Percentiles rank a stretch among this genome's conserved stretches.
phyloP scores from a whole-genome alignment of 352 stramenopile genomes.

The Phytopythium sindhum region DNA sequence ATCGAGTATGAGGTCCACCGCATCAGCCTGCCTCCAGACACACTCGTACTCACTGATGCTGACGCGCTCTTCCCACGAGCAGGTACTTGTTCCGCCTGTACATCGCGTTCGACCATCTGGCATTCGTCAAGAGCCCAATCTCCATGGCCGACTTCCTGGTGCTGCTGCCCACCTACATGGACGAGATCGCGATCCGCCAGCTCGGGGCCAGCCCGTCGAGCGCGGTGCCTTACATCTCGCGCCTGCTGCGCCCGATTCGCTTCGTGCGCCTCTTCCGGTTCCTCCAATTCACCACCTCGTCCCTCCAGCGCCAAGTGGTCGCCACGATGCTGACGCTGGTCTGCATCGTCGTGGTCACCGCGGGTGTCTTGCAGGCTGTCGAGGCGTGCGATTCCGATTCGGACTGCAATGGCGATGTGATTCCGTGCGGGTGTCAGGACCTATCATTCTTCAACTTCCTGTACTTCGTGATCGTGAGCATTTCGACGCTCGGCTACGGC shows the following conservation, averaged over 20 bases:
- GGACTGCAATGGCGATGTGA: constrained; percentile 17
- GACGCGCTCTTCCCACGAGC: background rate
- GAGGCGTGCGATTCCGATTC: constrained; percentile 39
- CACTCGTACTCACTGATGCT: background rate
- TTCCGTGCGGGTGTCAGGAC: constrained; percentile 47
- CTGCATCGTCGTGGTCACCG: constrained; percentile 66
- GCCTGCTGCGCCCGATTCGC: constrained; percentile 50
- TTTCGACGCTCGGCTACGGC: constrained; percentile 82
- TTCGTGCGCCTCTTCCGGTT: constrained; percentile 73
- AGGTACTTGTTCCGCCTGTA: constrained; percentile 61
- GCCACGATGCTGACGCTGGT: constrained; percentile 63
- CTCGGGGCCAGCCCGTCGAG: background rate
- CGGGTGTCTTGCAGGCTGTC: constrained; percentile 62
- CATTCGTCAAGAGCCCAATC: constrained; percentile 52
- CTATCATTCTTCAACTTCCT: constrained; percentile 70
- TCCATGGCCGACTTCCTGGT: constrained; percentile 56
- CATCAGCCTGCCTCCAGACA: background rate
- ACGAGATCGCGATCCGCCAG: background rate
- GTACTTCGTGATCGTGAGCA: constrained; percentile 84
- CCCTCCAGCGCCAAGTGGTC: constrained; percentile 61
- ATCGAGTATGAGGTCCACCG: constrained; percentile 39
- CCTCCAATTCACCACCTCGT: constrained; percentile 70
- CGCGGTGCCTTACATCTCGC: constrained; percentile 9
- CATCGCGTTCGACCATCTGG: constrained; percentile 54
- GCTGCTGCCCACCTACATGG: constrained; percentile 40